Base-by-base conservation (phyloP, 179 eudicot species). In the Sideroxylon spinosum region DNA sequence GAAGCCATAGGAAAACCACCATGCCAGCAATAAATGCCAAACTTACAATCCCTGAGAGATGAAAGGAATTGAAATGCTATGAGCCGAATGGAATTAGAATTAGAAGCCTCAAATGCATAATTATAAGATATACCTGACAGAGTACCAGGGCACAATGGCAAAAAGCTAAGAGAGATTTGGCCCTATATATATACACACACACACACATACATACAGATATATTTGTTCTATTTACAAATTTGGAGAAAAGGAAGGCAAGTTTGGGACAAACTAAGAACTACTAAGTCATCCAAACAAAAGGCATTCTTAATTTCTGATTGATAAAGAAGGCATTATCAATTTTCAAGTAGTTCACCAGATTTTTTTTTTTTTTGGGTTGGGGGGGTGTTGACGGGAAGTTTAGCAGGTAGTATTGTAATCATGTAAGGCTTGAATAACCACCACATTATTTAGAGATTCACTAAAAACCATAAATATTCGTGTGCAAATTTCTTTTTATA, bases 11-110 rank as follows among this genome's bases (percentile, higher is more conserved):
- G 77, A 90, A 91, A 26, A 85, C 86, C 66, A 87, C 37, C 78
- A 84, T 37, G 70, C 97, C 98, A 9, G 85, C 87, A 52, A 88
- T 32, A 59, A 85, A 90, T 44, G 89, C 86, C 72, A 91, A 26
- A 59, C 78, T 82, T 55, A 89, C 91, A 32, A 89, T 56, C 63
- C 96, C 98, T 93, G 89, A 60, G 83, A 80, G 32, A 66, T 50
- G 26, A 12, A 32, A 55, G 14, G 19, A 66, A 55, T 22, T 55
- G 56, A 71, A 71, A 71, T 23, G 44, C 61, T 23, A 7, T 60
- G 11, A 74, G 17, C 0, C 9, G 19, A 3, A 56, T 37, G 55
- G 62, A 44, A 14, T 37, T 11, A 62, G 22, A 7, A 46, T 26
- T 69, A 52, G 20, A 48, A 62, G 69, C 32, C 14, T 61, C 77